Evolutionary conservation across 805 yeast species (phyloP), one percentile per base, ranked within the genome.

Genomic region (Yarrowia sp.): DNA sequence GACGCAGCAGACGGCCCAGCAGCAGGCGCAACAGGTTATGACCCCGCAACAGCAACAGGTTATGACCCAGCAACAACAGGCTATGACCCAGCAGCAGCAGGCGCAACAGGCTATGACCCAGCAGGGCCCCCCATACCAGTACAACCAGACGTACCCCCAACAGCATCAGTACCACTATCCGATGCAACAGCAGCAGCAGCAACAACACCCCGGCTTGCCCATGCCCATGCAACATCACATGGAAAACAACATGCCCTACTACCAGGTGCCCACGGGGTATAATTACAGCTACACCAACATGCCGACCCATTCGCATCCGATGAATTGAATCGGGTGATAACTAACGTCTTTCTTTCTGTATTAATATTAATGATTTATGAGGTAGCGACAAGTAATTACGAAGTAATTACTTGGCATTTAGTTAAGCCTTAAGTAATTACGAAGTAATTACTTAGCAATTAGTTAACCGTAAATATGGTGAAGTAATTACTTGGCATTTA

Each of bases 111-210:
- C 9, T 15, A 14, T 20, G 14, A 20, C 17, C 19, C 36, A 46
- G n/a, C 42, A 34, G n/a, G 30, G 34, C 17, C 17, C 61, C 1
- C 44, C 44, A 15, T 47, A 46, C 39, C 55, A 61, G 46, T 61
- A 46, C 55, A 61, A 61, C 44, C 66, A 61, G 13, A 61, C 66
- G 53, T 46, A 34, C 43, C 66, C 66, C 1, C 66, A 24, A 24
- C 30, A 55, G 24, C 63, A 55, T 36, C 47, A 36, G 46, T 61
- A 61, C 66, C 66, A 46, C 30, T 61, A 61, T 24, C 66, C 66
- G 10, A 60, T 60, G 42, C 66, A 60, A 12, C 66, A 61, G 13
- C 65, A 58, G 20, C 50, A 43, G 17, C 64, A 58, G 34, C 64
- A 58, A 13, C 64, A 58, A 14, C 64, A 58, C 15, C 64, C 49